Evolutionary conservation across 2,329 filamentous ascomycete species (phyloP), one percentile per base, ranked within the genome.

Genomic region (Emergomyces pasteurianus): DNA sequence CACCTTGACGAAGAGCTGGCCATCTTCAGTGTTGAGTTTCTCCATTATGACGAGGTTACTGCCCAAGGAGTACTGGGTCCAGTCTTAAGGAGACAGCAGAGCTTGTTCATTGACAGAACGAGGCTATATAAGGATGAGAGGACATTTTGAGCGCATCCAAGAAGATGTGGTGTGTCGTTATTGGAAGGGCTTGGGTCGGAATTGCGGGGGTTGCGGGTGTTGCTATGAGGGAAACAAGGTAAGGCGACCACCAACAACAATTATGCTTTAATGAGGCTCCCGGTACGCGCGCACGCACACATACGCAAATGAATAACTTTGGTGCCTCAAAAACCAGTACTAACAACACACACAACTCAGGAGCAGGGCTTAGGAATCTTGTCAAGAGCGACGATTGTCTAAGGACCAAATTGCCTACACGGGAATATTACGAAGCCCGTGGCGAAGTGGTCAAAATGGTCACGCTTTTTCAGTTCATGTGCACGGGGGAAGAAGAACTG

Each of bases 1-100:
- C 49, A 78, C 77, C 68, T 78, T 78, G 64, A 79, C 74, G 70
- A 79, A 79, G 67, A 77, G 73, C 69, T 78, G 76, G 69, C 77
- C 77, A 74, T 79, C 77, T 71, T 78, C 76, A 66, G 74, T 77
- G 71, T 79, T 76, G 61, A 78, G 71, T 69, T 77, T 77, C 73
- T 79, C 77, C 77, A 78, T 79, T 66, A 67, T 70, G 71, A 66
- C 63, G 63, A 66, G 66, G 66, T 65, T 65, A 23, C 53, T 58
- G 65, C 68, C 66, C 66, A 65, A 69, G 63, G 63, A 67, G 68
- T 38, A 65, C 65, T 64, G 64, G 64, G 65, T 69, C 68, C 61
- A 69, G 66, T 66, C 65, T 59, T 49, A 47, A 26, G 58, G 58
- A 54, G 34, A 54, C 16, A 50, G 26, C 16, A 23, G 26, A 34